Base-by-base conservation (phyloP, 139 green algal genomes). In the Coelastrella sp. region DNA sequence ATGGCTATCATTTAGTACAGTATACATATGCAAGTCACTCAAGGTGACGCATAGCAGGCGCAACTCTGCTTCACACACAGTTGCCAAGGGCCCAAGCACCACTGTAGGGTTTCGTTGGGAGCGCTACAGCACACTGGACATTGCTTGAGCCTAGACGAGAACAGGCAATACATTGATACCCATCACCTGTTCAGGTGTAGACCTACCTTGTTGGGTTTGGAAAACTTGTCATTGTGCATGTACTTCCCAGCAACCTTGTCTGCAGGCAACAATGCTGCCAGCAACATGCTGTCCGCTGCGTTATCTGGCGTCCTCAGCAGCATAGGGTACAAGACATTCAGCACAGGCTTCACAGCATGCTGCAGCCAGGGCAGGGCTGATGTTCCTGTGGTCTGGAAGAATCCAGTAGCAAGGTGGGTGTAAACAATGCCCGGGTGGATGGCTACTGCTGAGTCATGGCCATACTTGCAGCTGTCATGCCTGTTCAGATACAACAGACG, bases 381-480 rank as follows among this genome's bases (percentile, higher is more conserved):
- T 27, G 30, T 17, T 45, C 79, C 64, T 2, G 79, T 85, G 25
- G 63, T 41, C 21, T 60, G 38, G 71, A 79, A 79, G 71, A 79
- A 79, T 19, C 62, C 62, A 21, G 83, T 87, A n/a, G 92, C 92
- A 30, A 96, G 72, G 32, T 66, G 35, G 0, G 93, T 96, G 68
- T 92, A 32, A 11, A 96, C 86, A 19, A 96, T 64, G 17, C 93
- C 93, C 3, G 93, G 93, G 85, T 96, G 92, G 5, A 93, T 90
- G 2, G 83, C 76, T 3, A 94, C 84, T 43, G 86, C 89, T 2
- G 45, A 87, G 85, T 90, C 84, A 19, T 62, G 17, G 21, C 71
- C 82, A 17, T 74, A 81, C 21, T 45, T 32, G 35, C 6, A n/a
- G 30, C 15, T 41, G 48, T 67, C 67, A 27, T 86, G 67, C 67